Evolutionary conservation across 2,329 filamentous ascomycete genomes (phyloP), one percentile per base, ranked within the genome.

Genomic region (Phyllosticta paracitricarpa): DNA sequence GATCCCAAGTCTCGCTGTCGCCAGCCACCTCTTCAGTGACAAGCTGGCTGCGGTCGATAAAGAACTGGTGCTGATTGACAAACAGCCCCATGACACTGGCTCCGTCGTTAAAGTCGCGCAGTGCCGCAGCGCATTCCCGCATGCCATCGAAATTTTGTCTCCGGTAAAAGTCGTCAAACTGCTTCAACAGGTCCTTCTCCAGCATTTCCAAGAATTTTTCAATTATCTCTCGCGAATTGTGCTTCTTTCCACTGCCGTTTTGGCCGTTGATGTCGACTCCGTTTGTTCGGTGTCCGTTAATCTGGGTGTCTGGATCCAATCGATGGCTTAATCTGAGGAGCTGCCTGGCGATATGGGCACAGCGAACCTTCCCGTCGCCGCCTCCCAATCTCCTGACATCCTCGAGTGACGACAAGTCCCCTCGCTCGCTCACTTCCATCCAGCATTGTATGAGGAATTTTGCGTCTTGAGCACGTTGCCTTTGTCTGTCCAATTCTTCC

Each of bases 41-140:
- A 62, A 99, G 80, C 73, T 97, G 93, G 66, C 91, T 94, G 26
- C 92, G 83, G 71, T 97, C 94, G 70, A 99, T 97, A 77, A 99
- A 99, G 81, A 99, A 99, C 70, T 96, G 91, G 76, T 99, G 95
- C 73, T 99, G 94, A 71, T 99, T 99, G 70, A 99, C 93, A 73
- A 97, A 99, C 10, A 93, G 82, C 14, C 90, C 93, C 74, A 97
- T 96, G 63, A 97, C 94, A 72, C 92, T 97, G 62, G 91, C 86
- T 58, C 94, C 94, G 58, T 94, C 91, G 73, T 93, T 96, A 80
- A 99, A 99, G 75, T 97, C 94, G 71, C 94, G 84, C 64, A 99
- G 79, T 52, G 97, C 94, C 69, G 89, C 89, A 60, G 95, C 90
- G 72, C 94, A 99, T 72, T 97, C 94, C 77, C 90, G 88, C 95